Conservation (phyloP, 176 grass and related monocot species). For the Oryza longistaminata region DNA sequence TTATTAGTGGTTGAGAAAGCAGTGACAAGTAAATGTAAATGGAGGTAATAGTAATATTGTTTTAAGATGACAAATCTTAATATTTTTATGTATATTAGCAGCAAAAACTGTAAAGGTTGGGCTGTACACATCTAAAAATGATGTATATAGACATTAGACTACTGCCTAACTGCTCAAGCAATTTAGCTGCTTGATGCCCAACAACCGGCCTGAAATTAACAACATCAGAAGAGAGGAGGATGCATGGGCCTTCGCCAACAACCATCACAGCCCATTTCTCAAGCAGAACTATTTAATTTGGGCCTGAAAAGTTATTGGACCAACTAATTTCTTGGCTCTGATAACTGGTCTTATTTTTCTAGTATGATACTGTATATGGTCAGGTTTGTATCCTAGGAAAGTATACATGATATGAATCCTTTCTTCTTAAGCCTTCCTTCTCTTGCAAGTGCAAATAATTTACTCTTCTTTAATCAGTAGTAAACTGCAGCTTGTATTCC, state of each 20-base stretch:
- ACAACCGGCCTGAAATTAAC: background rate
- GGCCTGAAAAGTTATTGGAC: background rate
- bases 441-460: background rate
- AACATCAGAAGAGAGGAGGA: background rate
- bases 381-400: background rate
- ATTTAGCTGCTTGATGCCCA: background rate
- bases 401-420: background rate
- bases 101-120: no score
- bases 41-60: no score
- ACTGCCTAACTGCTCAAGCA: background rate
- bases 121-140: no score
- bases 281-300: background rate
- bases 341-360: background rate
- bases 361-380: background rate
- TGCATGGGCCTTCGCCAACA: background rate
- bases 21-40: no score
- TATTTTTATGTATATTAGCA: no score
- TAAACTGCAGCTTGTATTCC: background rate
- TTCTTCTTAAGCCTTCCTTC: background rate
- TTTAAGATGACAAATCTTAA: no score
- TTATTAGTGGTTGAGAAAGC: no score
- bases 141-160: no score
- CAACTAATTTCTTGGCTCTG: background rate
- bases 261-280: background rate
- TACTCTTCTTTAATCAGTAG: background rate